Conservation (phyloP, 805 yeast genomes). For the Saturnispora silvae region DNA sequence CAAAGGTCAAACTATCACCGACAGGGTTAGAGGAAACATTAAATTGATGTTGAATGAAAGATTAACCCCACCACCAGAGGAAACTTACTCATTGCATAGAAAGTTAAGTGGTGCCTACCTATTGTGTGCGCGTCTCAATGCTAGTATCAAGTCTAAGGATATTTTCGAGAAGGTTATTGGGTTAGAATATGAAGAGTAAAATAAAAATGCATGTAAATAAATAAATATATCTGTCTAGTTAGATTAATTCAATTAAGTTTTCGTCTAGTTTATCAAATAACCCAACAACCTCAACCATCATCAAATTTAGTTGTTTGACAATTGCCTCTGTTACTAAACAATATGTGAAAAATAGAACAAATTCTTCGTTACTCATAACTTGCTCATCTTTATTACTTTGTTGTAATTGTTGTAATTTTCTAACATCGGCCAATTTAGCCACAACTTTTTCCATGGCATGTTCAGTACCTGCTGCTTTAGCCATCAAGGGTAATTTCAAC, state of each 20-base stretch:
- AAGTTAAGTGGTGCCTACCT: slow-evolving; percentile 91
- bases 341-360: slow-evolving; percentile 66
- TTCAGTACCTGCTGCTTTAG: slow-evolving; percentile 65
- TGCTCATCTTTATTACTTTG: slow-evolving; percentile 15
- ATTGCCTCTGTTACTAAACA: slow-evolving; percentile 61
- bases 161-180: slow-evolving; percentile 72
- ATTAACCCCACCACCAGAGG: slow-evolving; percentile 95
- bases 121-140: slow-evolving; percentile 76
- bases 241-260: slow-evolving; percentile 40
- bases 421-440: slow-evolving; percentile 49
- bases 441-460: slow-evolving; percentile 64
- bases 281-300: slow-evolving; percentile 43
- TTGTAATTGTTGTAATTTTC: slow-evolving; percentile 25
- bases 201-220: background rate
- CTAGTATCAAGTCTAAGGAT: slow-evolving; percentile 70
- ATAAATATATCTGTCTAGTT: background rate
- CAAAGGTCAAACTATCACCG: slow-evolving; percentile 81
- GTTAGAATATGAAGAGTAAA: slow-evolving; percentile 21
- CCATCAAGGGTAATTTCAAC: slow-evolving; percentile 68
- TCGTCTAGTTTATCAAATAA: slow-evolving; percentile 59
- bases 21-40: slow-evolving; percentile 80
- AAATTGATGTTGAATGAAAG: slow-evolving; percentile 86
- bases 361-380: slow-evolving; percentile 51
- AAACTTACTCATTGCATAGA: slow-evolving; percentile 92
- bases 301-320: slow-evolving; percentile 50